These are phyloP conservation scores for Arachis monticola DNA, from an alignment of 331 rosid genomes.

Conservation along the genomic window DNA sequence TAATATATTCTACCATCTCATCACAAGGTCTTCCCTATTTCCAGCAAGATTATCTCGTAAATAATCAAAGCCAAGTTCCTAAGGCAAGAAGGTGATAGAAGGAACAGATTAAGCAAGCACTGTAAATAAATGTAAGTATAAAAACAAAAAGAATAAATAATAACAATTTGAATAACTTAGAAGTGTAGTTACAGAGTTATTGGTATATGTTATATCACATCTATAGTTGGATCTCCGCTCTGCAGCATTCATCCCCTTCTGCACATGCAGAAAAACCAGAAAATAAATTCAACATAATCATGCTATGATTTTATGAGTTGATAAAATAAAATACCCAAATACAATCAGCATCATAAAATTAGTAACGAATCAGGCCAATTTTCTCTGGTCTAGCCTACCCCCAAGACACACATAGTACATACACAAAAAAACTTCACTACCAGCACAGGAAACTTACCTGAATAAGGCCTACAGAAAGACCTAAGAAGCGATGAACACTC, in stretches of 20 bases:
- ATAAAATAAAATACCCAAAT: slow-evolving; percentile 11
- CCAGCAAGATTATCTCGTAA: slow-evolving; percentile 96
- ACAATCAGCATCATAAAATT: neutral
- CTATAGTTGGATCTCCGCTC: slow-evolving; percentile 77
- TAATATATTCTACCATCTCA: slow-evolving; percentile 79
- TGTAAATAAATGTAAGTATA: slow-evolving; percentile 21
- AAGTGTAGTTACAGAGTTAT: slow-evolving; percentile 76
- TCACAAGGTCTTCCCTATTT: slow-evolving; percentile 77
- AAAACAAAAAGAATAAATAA: slow-evolving; percentile 40
- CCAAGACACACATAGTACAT: neutral
- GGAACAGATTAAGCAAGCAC: slow-evolving; percentile 29
- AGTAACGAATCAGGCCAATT: slow-evolving; percentile 16
- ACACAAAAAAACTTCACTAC: slow-evolving; percentile 7
- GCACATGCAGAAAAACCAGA: slow-evolving; percentile 43
- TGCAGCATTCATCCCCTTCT: slow-evolving; percentile 81
- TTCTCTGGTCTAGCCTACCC: slow-evolving; percentile 27
- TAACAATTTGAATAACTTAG: slow-evolving; percentile 26
- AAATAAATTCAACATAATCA: slow-evolving; percentile 30
- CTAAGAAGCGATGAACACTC: slow-evolving; percentile 89
- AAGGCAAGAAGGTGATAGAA: slow-evolving; percentile 27
- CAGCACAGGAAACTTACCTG: slow-evolving; percentile 59
- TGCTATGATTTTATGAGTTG: slow-evolving; percentile 20
- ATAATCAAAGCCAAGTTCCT: slow-evolving; percentile 99
- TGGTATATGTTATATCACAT: slow-evolving; percentile 92
- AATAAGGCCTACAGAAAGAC: slow-evolving; percentile 93